Evolutionary conservation across 2,329 filamentous ascomycete genomes (phyloP), one percentile per base, ranked within the genome.

Genomic region (Nothomitra cinnamomea): DNA sequence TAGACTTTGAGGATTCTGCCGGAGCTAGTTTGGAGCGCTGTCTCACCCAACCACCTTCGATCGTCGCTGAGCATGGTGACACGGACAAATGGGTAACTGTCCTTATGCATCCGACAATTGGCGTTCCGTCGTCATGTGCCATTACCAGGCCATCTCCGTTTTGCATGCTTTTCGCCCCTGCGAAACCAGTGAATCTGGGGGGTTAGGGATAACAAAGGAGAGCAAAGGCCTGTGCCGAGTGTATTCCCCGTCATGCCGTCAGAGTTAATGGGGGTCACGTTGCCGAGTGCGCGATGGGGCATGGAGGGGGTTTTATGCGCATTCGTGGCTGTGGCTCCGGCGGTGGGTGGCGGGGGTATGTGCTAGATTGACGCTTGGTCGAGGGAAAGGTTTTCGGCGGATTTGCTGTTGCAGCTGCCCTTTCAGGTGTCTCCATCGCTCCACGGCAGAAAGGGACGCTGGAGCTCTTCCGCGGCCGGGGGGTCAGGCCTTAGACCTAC

Each of bases 401-500:
- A 48, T 12, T 10, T 45, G 61, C 53, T 60, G 62, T n/a, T n/a
- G n/a, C n/a, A n/a, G n/a, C 56, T 57, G 60, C 57, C 57, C 54
- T 58, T 70, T 69, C 55, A 64, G 66, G 54, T 64, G 66, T 58
- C 63, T 57, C 57, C 60, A 56, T 80, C 70, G 51, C 69, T 66
- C 63, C 70, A 70, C 64, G 78, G 84, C 82, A 1, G 82, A 85
- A 38, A 94, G 71, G 50, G 81, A 86, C 3, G 85, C 85, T 63
- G 90, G 69, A 94, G 95, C 60, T 96, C 88, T 61, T 95, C 89
- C 0, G 95, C 88, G 2, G 87, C 94, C 62, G 92, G 86, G n/a
- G 95, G 72, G 64, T 94, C 86, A 2, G 86, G 80, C 63, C 90
- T 89, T 61, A 95, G 86, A 56, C 88, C 86, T 58, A 95, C 75